Base-by-base conservation (phyloP, 495 filamentous ascomycete genomes). In the Staphylotrichum longicolle region DNA sequence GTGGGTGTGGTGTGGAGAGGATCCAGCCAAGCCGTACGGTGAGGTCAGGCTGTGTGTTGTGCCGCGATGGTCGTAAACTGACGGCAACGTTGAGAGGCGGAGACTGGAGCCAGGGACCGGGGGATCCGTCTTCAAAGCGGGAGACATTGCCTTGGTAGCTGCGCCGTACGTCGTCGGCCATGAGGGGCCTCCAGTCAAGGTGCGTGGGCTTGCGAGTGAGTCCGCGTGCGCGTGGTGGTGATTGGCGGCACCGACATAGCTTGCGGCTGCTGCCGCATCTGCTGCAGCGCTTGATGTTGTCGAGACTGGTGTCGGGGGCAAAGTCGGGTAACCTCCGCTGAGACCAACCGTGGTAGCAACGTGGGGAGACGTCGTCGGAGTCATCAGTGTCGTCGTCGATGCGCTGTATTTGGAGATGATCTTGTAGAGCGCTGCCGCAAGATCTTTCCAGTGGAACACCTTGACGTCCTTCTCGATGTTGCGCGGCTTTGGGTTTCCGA, bases 401-500 rank as follows among this genome's bases (percentile, higher is more conserved):
- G 75, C 67, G 68, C 73, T 75, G 75, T 98, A 98, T 92, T 98
- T 98, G 63, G 90, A 87, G 72, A 98, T 95, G 69, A 98, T 96
- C 78, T 98, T 98, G 81, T 91, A 94, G 57, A 98, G 76, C 0
- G 94, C 93, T 47, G 83, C 82, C 11, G 79, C 80, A 11, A 98
- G 77, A 52, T 90, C 88, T 69, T 88, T 91, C 95, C 94, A 98
- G 10, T 90, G 86, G 70, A 98, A 98, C 6, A 97, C 94, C 74
- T 98, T 98, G 66, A 98, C 91, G 68, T 96, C 93, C 76, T 98
- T 98, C 79, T 97, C 94, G 66, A 98, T 98, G 67, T 96, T 96
- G 45, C 94, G 82, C 6, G 94, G 95, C 77, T 97, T 97, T 3
- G 95, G 95, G 32, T 85, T 87, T 10, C 90, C 89, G 71, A 98